A percentile compares a stretch with the other conserved stretches of the same genome.
phyloP scores from a whole-genome alignment of 768 basidiomycete genomes.

The Mycena polygramma region DNA sequence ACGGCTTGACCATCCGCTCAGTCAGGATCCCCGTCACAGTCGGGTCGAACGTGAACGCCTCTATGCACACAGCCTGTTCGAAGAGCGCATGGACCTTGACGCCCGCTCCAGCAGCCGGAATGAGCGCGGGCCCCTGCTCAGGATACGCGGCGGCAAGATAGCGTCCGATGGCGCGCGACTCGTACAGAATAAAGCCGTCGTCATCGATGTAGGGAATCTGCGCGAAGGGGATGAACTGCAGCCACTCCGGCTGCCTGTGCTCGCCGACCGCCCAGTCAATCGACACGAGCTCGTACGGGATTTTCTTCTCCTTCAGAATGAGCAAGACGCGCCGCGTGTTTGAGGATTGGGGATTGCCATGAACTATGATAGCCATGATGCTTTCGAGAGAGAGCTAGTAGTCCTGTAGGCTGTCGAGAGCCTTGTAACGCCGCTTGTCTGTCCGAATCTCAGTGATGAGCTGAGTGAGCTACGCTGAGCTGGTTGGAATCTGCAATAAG shows the following conservation, averaged over 20 bases:
- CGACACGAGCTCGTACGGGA: conserved; percentile 22
- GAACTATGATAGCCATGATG: conserved; percentile 15
- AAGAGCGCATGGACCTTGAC: conserved; percentile 48
- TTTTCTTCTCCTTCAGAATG: conserved; percentile 27
- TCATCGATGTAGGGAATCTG: conserved; percentile 45
- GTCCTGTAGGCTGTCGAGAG: too few species aligned
- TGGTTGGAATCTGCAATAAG: too few species aligned
- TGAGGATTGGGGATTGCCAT: conserved; percentile 16
- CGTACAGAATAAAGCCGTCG: conserved; percentile 63
- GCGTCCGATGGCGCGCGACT: conserved; percentile 62
- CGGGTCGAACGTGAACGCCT: conserved; percentile 59
- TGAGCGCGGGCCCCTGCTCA: conserved; percentile 53
- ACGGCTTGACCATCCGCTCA: conserved; percentile 61
- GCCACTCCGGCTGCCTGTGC: conserved; percentile 21
- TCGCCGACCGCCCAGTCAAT: conserved; percentile 6
- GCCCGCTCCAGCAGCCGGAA: conserved; percentile 47
- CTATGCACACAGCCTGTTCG: conserved; percentile 55
- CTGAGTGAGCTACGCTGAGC: too few species aligned
- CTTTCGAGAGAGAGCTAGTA: too few species aligned
- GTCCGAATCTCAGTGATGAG: too few species aligned
- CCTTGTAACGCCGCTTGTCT: too few species aligned
- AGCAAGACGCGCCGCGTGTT: conserved; percentile 20
- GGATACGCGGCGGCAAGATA: conserved; percentile 62
- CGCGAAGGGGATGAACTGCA: conserved; percentile 18
- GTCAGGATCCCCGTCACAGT: conserved; percentile 49